These are phyloP conservation scores for Centrapalus pauciflorus DNA, from an alignment of 129 eudicot genomes.

Conservation along the genomic window DNA sequence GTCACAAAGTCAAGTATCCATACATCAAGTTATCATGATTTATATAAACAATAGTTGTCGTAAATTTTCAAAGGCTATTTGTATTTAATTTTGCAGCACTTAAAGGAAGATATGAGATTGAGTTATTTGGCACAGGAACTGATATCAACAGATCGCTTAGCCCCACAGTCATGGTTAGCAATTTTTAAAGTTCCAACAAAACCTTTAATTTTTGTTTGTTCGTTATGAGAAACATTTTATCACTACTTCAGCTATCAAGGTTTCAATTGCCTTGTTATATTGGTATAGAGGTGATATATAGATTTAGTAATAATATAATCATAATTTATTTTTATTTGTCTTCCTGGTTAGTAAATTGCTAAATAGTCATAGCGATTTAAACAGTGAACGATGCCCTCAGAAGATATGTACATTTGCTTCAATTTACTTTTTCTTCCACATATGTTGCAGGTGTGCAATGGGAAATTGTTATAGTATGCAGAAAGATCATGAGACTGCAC, in stretches of 20 bases:
- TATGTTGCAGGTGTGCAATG: constrained; percentile 88
- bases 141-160: constrained; percentile 90
- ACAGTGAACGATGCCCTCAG: neutral
- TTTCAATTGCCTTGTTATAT: too few species aligned
- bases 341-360: too few species aligned
- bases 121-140: constrained; percentile 97
- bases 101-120: constrained; percentile 96
- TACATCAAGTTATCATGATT: neutral
- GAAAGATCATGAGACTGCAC: constrained; percentile 98
- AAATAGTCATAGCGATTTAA: too few species aligned
- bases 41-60: neutral
- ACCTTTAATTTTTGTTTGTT: neutral
- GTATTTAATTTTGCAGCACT: constrained; percentile 49
- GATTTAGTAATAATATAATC: too few species aligned
- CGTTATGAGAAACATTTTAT: too few species aligned
- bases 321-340: too few species aligned
- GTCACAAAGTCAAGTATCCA: too few species aligned
- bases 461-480: constrained; percentile 99
- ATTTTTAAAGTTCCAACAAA: neutral
- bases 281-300: too few species aligned
- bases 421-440: neutral
- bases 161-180: constrained; percentile 92
- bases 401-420: neutral
- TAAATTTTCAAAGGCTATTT: neutral
- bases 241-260: too few species aligned